phyloP scores from a whole-genome alignment of 108 stramenopile species.

The Pseudonitzschia pungens region DNA sequence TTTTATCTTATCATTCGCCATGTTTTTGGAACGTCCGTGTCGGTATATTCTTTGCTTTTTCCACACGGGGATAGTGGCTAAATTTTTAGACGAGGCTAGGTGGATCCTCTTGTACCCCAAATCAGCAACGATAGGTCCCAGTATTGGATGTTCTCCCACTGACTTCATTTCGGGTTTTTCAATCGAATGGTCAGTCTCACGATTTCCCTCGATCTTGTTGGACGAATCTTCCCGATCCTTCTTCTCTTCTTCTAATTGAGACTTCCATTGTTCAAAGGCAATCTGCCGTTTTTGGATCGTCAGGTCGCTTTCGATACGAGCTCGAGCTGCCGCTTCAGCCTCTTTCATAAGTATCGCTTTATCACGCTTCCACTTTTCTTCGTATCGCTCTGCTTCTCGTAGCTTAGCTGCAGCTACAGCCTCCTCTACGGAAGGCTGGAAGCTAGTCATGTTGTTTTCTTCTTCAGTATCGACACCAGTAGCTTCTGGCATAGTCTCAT shows the following conservation, averaged over 20 bases:
- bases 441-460: slow-evolving; percentile 3
- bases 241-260: slow-evolving; percentile 38
- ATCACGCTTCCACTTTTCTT: slow-evolving; percentile 30
- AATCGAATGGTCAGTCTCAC: background rate
- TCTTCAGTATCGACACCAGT: slow-evolving; percentile 15
- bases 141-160: slow-evolving; percentile 53
- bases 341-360: slow-evolving; percentile 23
- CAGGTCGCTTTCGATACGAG: slow-evolving; percentile 42
- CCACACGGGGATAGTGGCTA: slow-evolving; percentile 66
- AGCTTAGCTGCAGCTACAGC: slow-evolving; percentile 44
- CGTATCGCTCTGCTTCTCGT: slow-evolving; percentile 35
- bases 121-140: slow-evolving; percentile 56
- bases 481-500: background rate
- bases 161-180: background rate
- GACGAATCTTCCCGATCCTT: slow-evolving; percentile 2
- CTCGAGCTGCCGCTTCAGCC: slow-evolving; percentile 49
- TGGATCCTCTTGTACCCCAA: slow-evolving; percentile 71
- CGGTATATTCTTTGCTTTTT: slow-evolving; percentile 79
- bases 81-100: slow-evolving; percentile 39
- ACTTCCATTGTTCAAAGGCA: slow-evolving; percentile 46
- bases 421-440: slow-evolving; percentile 41
- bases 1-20: slow-evolving; percentile 73
- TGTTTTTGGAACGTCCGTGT: slow-evolving; percentile 65
- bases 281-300: slow-evolving; percentile 43
- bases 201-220: background rate